Evolutionary conservation across 2,329 filamentous ascomycete genomes (phyloP).

Genomic region (Whalleya microplaca): DNA sequence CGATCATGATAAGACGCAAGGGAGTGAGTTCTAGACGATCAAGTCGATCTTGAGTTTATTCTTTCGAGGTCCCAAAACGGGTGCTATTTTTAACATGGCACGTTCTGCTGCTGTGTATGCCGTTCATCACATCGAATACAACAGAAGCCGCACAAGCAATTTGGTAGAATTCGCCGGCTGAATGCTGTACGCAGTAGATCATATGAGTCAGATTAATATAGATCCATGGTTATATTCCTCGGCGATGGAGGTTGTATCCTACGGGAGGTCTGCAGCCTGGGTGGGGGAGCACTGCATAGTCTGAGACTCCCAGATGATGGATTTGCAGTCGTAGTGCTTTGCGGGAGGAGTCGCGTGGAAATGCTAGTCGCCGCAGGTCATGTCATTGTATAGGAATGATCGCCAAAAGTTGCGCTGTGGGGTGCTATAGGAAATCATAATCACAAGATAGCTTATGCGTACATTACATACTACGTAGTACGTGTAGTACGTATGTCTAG

Average conservation of each 20-base stretch:
- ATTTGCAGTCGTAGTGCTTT: background rate
- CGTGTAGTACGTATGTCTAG: too few relatives aligned
- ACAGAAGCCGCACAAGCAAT: constrained; percentile 23
- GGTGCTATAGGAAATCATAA: background rate
- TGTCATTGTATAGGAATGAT: background rate
- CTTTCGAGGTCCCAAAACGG: background rate
- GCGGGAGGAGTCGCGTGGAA: background rate
- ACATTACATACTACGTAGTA: too few relatives aligned
- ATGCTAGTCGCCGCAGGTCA: background rate
- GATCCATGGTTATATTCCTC: constrained; percentile 21
- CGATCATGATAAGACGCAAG: background rate
- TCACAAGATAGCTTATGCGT: background rate
- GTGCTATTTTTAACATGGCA: background rate
- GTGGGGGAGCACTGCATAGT: background rate
- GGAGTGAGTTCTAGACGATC: background rate
- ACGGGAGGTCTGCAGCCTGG: background rate
- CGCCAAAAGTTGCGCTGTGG: background rate
- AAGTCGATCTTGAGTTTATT: background rate
- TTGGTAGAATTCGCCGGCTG: constrained; percentile 35
- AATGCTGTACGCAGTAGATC: constrained; percentile 34
- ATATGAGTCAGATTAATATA: constrained; percentile 34
- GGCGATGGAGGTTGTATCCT: constrained; percentile 4
- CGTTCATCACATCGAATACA: constrained; percentile 12
- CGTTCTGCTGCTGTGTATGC: constrained; percentile 1
- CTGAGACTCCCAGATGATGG: background rate